These are phyloP conservation scores for Adansonia madagascariensis DNA, from an alignment of 441 rosid genomes.

Conservation along the genomic window DNA sequence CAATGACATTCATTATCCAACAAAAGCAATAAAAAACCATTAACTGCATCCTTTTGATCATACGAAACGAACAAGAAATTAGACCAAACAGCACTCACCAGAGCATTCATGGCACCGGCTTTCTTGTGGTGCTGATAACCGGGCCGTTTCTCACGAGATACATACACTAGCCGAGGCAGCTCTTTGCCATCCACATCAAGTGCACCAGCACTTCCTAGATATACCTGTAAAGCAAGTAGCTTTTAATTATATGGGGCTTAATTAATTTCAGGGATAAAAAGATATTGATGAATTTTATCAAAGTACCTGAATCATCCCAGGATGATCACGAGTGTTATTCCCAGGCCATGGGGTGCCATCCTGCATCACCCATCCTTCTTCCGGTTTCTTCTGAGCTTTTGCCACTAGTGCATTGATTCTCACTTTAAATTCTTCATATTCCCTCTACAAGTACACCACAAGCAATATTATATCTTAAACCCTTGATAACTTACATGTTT, in stretches of 20 bases:
- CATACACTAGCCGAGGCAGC: constrained; percentile 83
- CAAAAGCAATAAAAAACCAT: not conserved
- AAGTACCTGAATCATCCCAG: constrained; percentile 92
- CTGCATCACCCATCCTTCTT: constrained; percentile 98
- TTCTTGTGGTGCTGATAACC: constrained; percentile 89
- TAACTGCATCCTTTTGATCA: not conserved
- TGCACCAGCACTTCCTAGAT: constrained; percentile 88
- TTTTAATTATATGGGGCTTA: constrained; percentile 3
- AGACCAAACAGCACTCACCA: constrained; percentile 44
- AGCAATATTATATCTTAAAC: not conserved
- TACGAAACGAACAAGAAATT: constrained; percentile 9
- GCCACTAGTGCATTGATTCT: constrained; percentile 80
- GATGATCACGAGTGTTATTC: constrained; percentile 91
- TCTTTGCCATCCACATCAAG: constrained; percentile 85
- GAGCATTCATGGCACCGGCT: constrained; percentile 96
- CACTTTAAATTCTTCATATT: constrained; percentile 93
- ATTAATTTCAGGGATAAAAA: not conserved
- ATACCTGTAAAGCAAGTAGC: constrained; percentile 54
- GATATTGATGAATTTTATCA: not conserved
- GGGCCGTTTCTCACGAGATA: constrained; percentile 91
- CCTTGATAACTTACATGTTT: not conserved
- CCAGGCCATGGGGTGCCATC: constrained; percentile 99
- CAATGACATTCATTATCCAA: not conserved
- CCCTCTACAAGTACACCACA: constrained; percentile 55
- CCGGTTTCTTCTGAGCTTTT: constrained; percentile 91